Conservation (phyloP, 768 basidiomycete species). For the Holtermannia corniformis region DNA sequence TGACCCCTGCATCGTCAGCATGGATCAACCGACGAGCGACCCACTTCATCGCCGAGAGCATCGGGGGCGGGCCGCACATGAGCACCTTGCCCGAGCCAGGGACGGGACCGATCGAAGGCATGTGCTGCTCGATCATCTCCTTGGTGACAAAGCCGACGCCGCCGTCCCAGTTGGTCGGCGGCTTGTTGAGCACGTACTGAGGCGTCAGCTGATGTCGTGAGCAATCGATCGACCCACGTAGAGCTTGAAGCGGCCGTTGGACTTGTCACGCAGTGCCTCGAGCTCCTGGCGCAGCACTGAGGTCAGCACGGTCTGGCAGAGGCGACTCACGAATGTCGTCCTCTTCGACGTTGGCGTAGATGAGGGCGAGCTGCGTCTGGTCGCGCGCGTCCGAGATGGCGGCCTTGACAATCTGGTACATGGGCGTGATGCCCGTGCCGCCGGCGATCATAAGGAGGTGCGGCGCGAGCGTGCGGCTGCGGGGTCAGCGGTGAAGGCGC, state of each 20-base stretch:
- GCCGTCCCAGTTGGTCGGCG: constrained; percentile 71
- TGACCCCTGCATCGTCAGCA: constrained; percentile 56
- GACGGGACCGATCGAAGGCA: constrained; percentile 48
- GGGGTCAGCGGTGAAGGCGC: not conserved
- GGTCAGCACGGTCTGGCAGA: constrained; percentile 3
- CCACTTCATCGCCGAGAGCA: constrained; percentile 70
- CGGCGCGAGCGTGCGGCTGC: constrained; percentile 53
- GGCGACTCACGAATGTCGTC: constrained; percentile 64
- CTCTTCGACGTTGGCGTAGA: constrained; percentile 90
- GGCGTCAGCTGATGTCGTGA: not conserved
- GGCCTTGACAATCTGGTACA: constrained; percentile 97
- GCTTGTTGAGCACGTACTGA: constrained; percentile 84
- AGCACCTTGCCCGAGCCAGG: constrained; percentile 37
- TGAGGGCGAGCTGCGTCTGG: constrained; percentile 68
- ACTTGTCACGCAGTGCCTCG: constrained; percentile 59
- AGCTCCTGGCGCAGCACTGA: constrained; percentile 70
- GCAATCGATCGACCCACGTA: constrained; percentile 41
- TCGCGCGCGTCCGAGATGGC: constrained; percentile 80
- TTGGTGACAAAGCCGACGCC: constrained; percentile 88
- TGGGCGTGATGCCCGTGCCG: constrained; percentile 96
- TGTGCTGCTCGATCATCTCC: constrained; percentile 73
- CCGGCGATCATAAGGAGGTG: constrained; percentile 96
- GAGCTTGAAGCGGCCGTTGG: constrained; percentile 64
- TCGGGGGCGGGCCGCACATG: constrained; percentile 54
- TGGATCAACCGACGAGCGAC: constrained; percentile 22